Conservation (phyloP, 2,329 filamentous ascomycete species). For the Lachnellula willkommii region DNA sequence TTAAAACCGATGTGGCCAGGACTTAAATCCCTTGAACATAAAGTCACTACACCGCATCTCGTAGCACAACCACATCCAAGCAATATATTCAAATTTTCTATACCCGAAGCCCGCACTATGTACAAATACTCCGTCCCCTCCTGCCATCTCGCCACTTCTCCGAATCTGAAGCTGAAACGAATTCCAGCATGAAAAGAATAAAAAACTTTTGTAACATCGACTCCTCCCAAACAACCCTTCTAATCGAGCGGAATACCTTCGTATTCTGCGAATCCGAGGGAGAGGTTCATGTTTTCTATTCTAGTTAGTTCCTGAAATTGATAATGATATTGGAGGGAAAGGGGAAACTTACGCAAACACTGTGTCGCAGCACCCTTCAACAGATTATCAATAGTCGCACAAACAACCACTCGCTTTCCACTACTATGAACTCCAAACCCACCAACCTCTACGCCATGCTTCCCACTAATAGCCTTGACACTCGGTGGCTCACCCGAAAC, state of each 20-base stretch:
- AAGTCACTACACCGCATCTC: too few relatives aligned
- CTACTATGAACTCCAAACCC: conserved; percentile 88
- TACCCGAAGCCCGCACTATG: too few relatives aligned
- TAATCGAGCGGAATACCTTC: conserved; percentile 66
- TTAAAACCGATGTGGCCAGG: too few relatives aligned
- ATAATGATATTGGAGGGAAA: conserved; percentile 5
- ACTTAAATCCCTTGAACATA: too few relatives aligned
- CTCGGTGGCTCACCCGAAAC: conserved; percentile 80
- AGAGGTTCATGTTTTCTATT: conserved; percentile 86
- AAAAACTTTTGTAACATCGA: conserved; percentile 1
- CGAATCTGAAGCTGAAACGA: too few relatives aligned
- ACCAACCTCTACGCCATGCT: conserved; percentile 89
- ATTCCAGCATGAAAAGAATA: neutral
- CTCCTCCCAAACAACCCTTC: neutral
- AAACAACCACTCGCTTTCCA: conserved; percentile 89
- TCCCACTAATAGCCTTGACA: conserved; percentile 78
- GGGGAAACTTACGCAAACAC: conserved; percentile 68
- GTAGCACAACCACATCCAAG: too few relatives aligned
- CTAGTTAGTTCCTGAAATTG: conserved; percentile 10
- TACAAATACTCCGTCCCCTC: too few relatives aligned
- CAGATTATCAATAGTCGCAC: conserved; percentile 88
- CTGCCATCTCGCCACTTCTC: too few relatives aligned
- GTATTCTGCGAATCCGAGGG: conserved; percentile 83
- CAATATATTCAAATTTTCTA: too few relatives aligned
- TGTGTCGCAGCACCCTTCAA: conserved; percentile 91